Conservation (phyloP, 495 filamentous ascomycete species). For the Tuber umbilicatum region DNA sequence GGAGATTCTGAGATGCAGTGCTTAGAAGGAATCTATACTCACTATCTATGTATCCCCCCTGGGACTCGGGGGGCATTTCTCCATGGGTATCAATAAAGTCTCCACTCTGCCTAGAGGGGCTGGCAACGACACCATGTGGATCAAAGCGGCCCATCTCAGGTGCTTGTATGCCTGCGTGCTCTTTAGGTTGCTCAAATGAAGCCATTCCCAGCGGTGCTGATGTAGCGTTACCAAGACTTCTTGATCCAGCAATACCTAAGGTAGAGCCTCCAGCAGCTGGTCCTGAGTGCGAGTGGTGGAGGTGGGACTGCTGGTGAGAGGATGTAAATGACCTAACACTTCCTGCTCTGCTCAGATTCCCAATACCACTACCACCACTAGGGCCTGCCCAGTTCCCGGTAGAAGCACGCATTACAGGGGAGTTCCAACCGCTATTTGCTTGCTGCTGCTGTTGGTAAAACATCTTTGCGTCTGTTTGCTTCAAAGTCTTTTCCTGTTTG, state of each 20-base stretch:
- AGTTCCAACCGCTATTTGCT: conserved; percentile 48
- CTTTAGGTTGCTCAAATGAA: conserved; percentile 31
- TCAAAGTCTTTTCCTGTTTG: conserved; percentile 70
- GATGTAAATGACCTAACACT: conserved; percentile 45
- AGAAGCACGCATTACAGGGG: conserved; percentile 50
- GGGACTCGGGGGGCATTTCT: conserved; percentile 19
- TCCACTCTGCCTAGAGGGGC: background rate
- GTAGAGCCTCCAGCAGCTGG: conserved; percentile 22
- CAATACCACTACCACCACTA: conserved; percentile 6
- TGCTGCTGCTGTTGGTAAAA: conserved; percentile 88
- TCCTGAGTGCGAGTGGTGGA: conserved; percentile 38
- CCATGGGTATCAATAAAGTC: conserved; percentile 19
- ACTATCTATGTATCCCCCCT: conserved; percentile 36
- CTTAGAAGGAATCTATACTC: conserved; percentile 3
- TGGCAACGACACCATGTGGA: conserved; percentile 31
- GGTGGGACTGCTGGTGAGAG: conserved; percentile 40
- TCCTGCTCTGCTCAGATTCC: conserved; percentile 43
- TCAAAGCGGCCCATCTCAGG: conserved; percentile 37
- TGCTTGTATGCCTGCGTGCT: conserved; percentile 24
- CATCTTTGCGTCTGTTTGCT: conserved; percentile 82
- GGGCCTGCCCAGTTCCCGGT: conserved; percentile 43
- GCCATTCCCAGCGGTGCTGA: conserved; percentile 21
- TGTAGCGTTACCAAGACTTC: conserved; percentile 17
- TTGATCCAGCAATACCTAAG: conserved; percentile 16
- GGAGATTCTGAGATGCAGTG: background rate